Conservation (phyloP, 306 rosid species). For the Ormosia semicastrata region DNA sequence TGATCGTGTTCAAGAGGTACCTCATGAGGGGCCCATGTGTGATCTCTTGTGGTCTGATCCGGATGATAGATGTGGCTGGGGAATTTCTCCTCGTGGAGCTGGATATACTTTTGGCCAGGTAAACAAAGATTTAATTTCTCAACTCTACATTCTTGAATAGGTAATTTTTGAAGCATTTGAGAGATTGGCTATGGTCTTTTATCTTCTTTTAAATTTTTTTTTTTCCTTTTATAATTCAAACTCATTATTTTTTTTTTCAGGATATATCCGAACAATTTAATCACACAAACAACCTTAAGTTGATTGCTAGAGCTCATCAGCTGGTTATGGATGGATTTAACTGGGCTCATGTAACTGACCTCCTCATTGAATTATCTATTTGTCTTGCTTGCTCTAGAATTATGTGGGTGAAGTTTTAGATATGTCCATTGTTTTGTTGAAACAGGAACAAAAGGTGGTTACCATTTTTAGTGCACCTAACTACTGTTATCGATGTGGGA, state of each 20-base stretch:
- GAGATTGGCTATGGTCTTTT: background rate
- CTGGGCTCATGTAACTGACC: conserved; percentile 75
- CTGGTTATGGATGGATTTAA: conserved; percentile 88
- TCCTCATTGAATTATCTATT: background rate
- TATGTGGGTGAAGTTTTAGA: background rate
- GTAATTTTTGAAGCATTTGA: background rate
- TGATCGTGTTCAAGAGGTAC: conserved; percentile 90
- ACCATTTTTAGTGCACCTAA: conserved; percentile 88
- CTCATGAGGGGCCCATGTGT: conserved; percentile 92
- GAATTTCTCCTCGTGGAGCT: conserved; percentile 91
- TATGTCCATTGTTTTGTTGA: conserved; percentile 26
- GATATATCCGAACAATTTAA: conserved; percentile 87
- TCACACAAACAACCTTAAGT: conserved; percentile 67
- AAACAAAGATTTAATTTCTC: background rate
- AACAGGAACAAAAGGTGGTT: conserved; percentile 88
- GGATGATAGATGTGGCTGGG: conserved; percentile 91
- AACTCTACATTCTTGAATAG: background rate
- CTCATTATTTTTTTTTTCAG: conserved; percentile 36
- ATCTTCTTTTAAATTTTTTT: too few relatives aligned
- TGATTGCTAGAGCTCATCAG: conserved; percentile 90
- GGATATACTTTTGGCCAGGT: conserved; percentile 91
- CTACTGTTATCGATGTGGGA: conserved; percentile 90
- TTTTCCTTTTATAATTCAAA: background rate
- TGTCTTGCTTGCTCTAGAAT: conserved; percentile 10
- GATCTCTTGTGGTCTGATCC: conserved; percentile 89